Evolutionary conservation across 257 asterid genomes (phyloP), one percentile per base, ranked within the genome.

Genomic region (Plectranthus barbatus): DNA sequence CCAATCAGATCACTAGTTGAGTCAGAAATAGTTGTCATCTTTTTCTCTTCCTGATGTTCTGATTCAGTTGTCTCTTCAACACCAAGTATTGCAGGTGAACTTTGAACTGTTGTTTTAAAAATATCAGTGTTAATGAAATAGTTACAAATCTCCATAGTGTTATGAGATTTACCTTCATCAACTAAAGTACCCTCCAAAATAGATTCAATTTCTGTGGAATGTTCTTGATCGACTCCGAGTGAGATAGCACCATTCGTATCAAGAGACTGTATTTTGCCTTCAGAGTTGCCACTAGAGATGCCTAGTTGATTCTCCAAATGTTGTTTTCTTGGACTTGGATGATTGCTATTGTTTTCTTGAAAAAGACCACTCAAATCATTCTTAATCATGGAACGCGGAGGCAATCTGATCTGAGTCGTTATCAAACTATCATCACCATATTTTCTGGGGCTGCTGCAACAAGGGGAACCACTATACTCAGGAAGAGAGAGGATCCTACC

Each of bases 401-500:
- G 77, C 50, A 73, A 70, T 46, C 74, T 79, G 76, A 55, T 72
- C 57, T 70, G 85, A 9, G 78, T 74, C 33, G 81, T 74, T 60
- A 79, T 24, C 51, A 76, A 78, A 56, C 67, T 63, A 24, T 80
- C 85, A 54, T 83, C 84, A 13, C 70, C 73, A 41, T 62, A 62
- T 61, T 72, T 77, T 62, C 82, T 76, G 2, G 94, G 97, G 76
- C 95, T 84, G 75, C 95, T 86, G 77, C 71, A 71, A 73, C 75
- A 46, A 47, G 93, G 86, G 19, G 95, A 72, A 64, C 63, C 72
- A 19, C 60, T 77, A 68, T 86, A 85, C 66, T 83, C 91, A 0
- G 97, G 82, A 60, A 85, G 69, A 50, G 95, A 85, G 63, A 93
- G 95, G 48, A 85, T 84, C 75, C 88, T 73, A 47, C 97, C 96